Percentiles rank a stretch among this genome's conserved stretches.
These are phyloP conservation scores for Kodamaea kaohsiungensis DNA, from an alignment of 805 yeast species.

Conservation along the genomic window DNA sequence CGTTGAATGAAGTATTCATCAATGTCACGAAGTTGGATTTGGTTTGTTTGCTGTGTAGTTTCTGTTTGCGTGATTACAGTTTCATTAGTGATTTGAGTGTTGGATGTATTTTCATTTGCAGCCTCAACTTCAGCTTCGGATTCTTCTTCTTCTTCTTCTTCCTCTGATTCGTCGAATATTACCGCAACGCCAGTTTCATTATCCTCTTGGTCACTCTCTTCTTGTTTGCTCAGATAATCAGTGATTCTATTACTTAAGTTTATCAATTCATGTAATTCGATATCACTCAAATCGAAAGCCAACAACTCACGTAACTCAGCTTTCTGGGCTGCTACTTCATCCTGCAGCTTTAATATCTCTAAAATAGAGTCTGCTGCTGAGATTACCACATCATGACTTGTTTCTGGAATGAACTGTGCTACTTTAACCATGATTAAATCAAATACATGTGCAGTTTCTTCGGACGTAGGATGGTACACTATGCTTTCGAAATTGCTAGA, in stretches of 20 bases:
- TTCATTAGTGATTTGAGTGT: background rate
- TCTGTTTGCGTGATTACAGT: background rate
- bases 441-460: conserved; percentile 50
- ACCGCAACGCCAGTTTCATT: conserved; percentile 21
- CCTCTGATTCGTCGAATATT: conserved; percentile 21
- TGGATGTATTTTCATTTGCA: conserved; percentile 6
- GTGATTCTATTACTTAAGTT: conserved; percentile 48
- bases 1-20: conserved; percentile 55
- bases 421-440: conserved; percentile 64
- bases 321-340: conserved; percentile 41
- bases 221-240: conserved; percentile 42
- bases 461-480: conserved; percentile 63
- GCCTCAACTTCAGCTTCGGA: conserved; percentile 8
- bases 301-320: conserved; percentile 47
- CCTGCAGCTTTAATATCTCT: conserved; percentile 53
- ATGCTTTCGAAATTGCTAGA: conserved; percentile 21
- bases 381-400: conserved; percentile 69
- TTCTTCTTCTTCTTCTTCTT: conserved; percentile 12
- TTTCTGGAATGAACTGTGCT: conserved; percentile 59
- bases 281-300: conserved; percentile 37
- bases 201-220: conserved; percentile 16
- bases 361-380: conserved; percentile 72
- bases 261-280: conserved; percentile 47
- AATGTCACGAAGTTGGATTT: conserved; percentile 14
- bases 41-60: background rate